Percentiles rank a stretch among this genome's conserved stretches.
These are phyloP conservation scores for Proliferodiscus dingleyae DNA, from an alignment of 2,329 filamentous ascomycete species.

Conservation along the genomic window DNA sequence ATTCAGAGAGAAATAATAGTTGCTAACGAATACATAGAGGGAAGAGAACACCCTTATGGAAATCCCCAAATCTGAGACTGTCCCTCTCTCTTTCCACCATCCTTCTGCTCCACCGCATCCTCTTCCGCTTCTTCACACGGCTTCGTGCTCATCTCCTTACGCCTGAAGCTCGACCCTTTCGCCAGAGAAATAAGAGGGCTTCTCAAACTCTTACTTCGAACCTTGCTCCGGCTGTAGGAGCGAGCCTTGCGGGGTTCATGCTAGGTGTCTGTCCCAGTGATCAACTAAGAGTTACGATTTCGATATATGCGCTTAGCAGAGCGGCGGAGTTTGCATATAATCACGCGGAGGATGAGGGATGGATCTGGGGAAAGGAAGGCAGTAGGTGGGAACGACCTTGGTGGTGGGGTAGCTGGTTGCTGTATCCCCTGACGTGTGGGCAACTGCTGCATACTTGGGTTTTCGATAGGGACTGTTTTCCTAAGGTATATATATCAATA, in stretches of 20 bases:
- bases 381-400: slow-evolving; percentile 61
- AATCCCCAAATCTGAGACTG: slow-evolving; percentile 67
- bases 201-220: slow-evolving; percentile 71
- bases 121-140: slow-evolving; percentile 83
- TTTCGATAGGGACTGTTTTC: slow-evolving; percentile 72
- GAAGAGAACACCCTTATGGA: slow-evolving; percentile 52
- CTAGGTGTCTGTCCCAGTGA: slow-evolving; percentile 68
- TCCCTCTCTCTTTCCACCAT: slow-evolving; percentile 81
- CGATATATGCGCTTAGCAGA: slow-evolving; percentile 76
- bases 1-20: slow-evolving; percentile 1
- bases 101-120: slow-evolving; percentile 79
- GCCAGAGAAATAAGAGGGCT: slow-evolving; percentile 74
- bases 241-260: slow-evolving; percentile 78
- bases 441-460: slow-evolving; percentile 73
- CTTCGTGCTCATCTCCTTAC: slow-evolving; percentile 74
- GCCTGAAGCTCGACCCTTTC: slow-evolving; percentile 75
- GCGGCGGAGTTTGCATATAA: slow-evolving; percentile 87
- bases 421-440: slow-evolving; percentile 71
- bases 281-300: slow-evolving; percentile 70
- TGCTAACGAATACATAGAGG: slow-evolving; percentile 17
- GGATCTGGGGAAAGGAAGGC: slow-evolving; percentile 55
- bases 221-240: slow-evolving; percentile 84
- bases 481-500: slow-evolving; percentile 46
- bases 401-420: slow-evolving; percentile 82
- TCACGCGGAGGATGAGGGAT: slow-evolving; percentile 67